These are phyloP conservation scores for Colletotrichum horii DNA, from an alignment of 2,329 filamentous ascomycete species.

Conservation along the genomic window DNA sequence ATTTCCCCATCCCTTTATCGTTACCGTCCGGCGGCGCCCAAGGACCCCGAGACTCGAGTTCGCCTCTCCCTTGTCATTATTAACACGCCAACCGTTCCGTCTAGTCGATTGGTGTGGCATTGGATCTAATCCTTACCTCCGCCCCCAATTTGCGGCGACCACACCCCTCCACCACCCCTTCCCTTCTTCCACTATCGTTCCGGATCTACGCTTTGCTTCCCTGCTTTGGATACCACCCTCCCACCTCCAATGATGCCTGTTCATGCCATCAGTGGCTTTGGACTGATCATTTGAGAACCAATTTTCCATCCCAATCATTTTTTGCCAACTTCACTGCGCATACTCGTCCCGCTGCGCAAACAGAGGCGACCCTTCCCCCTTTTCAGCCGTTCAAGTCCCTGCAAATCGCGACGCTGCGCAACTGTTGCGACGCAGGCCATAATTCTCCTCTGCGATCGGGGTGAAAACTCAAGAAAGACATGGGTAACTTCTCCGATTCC, in stretches of 20 bases:
- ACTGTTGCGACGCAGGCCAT: not conserved
- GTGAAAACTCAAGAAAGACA: not conserved
- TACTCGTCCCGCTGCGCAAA: not conserved
- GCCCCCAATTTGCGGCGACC: not conserved
- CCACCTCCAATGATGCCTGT: conserved; percentile 10
- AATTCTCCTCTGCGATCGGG: not conserved
- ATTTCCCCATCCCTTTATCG: not conserved
- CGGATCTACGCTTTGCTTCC: conserved; percentile 10
- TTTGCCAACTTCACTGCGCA: not conserved
- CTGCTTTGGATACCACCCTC: conserved; percentile 1
- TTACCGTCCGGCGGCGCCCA: not conserved
- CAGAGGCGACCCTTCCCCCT: not conserved
- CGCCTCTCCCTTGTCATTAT: conserved; percentile 6
- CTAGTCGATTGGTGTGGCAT: not conserved
- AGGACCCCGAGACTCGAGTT: not conserved
- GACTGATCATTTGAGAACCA: not conserved
- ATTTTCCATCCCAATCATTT: not conserved
- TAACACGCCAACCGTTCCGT: not conserved
- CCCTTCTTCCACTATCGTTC: not conserved
- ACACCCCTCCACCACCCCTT: not conserved
- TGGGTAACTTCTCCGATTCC: conserved; percentile 16
- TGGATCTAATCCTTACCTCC: not conserved
- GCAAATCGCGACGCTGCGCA: not conserved
- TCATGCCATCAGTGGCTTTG: conserved; percentile 17
- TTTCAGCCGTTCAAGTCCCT: not conserved